phyloP scores from a whole-genome alignment of 768 basidiomycete genomes.

The Mrakia gelida region DNA sequence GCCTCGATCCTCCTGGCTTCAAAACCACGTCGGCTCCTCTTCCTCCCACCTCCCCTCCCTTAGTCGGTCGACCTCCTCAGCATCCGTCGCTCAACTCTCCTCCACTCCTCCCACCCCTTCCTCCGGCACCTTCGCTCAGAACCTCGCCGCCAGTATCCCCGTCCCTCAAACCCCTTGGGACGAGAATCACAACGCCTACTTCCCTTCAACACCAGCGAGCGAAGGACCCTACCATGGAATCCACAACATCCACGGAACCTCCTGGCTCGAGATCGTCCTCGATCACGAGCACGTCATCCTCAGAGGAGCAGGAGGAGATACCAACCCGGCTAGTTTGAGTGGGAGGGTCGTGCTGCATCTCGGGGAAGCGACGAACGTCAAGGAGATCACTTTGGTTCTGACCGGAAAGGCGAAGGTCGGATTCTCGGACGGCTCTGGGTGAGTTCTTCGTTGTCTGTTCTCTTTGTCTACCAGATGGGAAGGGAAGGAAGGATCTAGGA shows the following conservation, averaged over 20 bases:
- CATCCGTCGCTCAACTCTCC: constrained; percentile 3
- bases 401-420: constrained; percentile 35
- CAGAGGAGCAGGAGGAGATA: constrained; percentile 72
- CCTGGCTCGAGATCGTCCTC: constrained; percentile 65
- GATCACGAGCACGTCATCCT: constrained; percentile 66
- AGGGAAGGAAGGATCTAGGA: too few relatives aligned
- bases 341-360: constrained; percentile 78
- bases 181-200: background rate
- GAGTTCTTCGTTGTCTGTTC: background rate
- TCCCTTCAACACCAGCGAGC: constrained; percentile 2
- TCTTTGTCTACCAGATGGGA: too few relatives aligned
- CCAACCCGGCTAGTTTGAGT: constrained; percentile 73
- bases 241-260: constrained; percentile 26
- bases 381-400: constrained; percentile 35
- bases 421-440: constrained; percentile 31
- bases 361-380: constrained; percentile 67
- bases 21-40: constrained; percentile 17
- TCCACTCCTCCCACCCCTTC: constrained; percentile 9
- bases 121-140: background rate
- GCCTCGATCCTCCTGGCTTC: constrained; percentile 24
- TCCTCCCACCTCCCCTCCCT: constrained; percentile 28
- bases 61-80: background rate
- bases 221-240: constrained; percentile 7
- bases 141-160: constrained; percentile 17
- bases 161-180: constrained; percentile 23